Percentiles rank a stretch among this genome's conserved stretches.
Evolutionary conservation across 2,329 filamentous ascomycete genomes (phyloP).

Genomic region (Seiridium cupressi): DNA sequence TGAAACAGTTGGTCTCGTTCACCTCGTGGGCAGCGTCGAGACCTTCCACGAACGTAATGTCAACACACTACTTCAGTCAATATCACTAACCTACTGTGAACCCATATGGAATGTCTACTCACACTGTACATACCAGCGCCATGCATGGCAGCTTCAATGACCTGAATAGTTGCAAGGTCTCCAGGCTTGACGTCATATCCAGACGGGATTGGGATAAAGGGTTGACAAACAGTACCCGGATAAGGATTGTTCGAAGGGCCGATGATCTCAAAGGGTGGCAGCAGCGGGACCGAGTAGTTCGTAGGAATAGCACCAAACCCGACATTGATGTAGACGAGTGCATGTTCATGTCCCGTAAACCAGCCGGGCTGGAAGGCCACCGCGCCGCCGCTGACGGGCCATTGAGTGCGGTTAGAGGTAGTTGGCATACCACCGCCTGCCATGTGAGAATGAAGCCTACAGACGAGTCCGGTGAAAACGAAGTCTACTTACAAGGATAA

Average conservation of each 20-base stretch:
- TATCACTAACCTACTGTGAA: not conserved
- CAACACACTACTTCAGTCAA: slow-evolving; percentile 14
- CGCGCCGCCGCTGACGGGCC: slow-evolving; percentile 66
- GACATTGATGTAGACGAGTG: slow-evolving; percentile 71
- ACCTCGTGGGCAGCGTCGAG: not conserved
- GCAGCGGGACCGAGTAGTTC: slow-evolving; percentile 68
- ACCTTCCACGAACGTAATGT: slow-evolving; percentile 17
- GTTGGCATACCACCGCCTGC: slow-evolving; percentile 59
- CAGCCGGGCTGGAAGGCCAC: slow-evolving; percentile 70
- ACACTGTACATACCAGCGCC: slow-evolving; percentile 64
- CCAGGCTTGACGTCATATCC: slow-evolving; percentile 59
- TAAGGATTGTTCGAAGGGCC: slow-evolving; percentile 64
- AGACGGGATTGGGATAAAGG: slow-evolving; percentile 64
- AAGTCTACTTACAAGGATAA: slow-evolving; percentile 53
- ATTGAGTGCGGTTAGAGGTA: slow-evolving; percentile 66
- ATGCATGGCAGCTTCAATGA: slow-evolving; percentile 66
- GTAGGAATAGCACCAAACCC: slow-evolving; percentile 60
- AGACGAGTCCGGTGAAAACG: not conserved
- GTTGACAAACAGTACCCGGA: slow-evolving; percentile 67
- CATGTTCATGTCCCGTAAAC: slow-evolving; percentile 65
- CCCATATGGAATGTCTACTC: not conserved
- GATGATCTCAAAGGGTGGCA: slow-evolving; percentile 61
- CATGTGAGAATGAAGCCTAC: no score
- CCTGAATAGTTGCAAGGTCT: slow-evolving; percentile 70
- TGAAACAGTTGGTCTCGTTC: not conserved